phyloP scores from a whole-genome alignment of 768 basidiomycete species.

The Psilocybe cyanescens region DNA sequence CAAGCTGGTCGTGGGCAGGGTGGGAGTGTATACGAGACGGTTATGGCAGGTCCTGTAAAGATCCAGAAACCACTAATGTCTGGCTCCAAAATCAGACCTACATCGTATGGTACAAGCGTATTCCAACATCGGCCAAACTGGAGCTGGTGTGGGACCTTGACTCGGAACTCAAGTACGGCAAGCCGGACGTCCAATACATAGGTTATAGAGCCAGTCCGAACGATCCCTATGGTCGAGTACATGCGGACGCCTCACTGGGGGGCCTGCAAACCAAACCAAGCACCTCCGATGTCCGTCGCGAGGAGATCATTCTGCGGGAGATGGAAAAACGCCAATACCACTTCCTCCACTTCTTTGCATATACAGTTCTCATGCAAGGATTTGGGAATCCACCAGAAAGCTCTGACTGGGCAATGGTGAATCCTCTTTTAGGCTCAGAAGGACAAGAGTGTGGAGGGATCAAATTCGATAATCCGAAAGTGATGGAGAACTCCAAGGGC shows the following conservation, averaged over 20 bases:
- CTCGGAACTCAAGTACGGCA: not conserved
- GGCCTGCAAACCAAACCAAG: not conserved
- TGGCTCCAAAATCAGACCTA: not conserved
- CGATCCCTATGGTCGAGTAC: not conserved
- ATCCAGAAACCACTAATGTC: not conserved
- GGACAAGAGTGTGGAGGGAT: constrained; percentile 2
- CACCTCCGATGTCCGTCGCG: not conserved
- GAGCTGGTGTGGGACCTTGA: not conserved
- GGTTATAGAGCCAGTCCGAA: not conserved
- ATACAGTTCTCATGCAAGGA: too few species aligned
- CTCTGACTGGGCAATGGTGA: too few species aligned
- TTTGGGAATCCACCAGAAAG: too few species aligned
- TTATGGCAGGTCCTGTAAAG: not conserved
- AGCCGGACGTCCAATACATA: not conserved
- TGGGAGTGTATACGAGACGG: not conserved
- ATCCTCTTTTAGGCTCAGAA: too few species aligned
- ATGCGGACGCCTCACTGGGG: not conserved
- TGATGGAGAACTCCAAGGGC: not conserved
- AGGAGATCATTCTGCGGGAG: not conserved
- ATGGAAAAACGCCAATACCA: not conserved
- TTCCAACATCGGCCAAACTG: not conserved
- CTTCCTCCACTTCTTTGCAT: not conserved
- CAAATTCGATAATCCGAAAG: not conserved
- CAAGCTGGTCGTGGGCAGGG: constrained; percentile 9
- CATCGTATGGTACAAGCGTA: constrained; percentile 1